Evolutionary conservation across 805 yeast species (phyloP), one percentile per base, ranked within the genome.

Genomic region (Yamadazyma phyllophila): DNA sequence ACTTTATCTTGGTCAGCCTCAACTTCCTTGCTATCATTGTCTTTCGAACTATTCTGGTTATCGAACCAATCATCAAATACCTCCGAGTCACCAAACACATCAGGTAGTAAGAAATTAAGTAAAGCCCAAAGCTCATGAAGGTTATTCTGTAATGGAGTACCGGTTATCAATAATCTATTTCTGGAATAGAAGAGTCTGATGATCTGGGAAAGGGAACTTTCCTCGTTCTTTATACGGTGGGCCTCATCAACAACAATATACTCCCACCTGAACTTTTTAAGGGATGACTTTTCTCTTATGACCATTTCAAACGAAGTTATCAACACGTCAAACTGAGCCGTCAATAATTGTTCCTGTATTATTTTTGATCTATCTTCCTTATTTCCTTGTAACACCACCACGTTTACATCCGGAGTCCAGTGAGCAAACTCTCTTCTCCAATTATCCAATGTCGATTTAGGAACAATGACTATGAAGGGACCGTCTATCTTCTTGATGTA

Each of bases 121-220:
- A 92, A 73, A 0, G 98, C 97, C 99, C 99, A 92, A 44, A 92
- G 73, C 65, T 94, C 99, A 65, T 94, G 99, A 45, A 92, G 69
- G 53, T 94, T 94, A 62, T 92, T 92, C 59, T 92, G 99, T 43
- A 92, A 68, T 0, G 99, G 99, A 0, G 99, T 92, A 53, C 99
- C 99, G 0, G 99, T 92, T 49, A 92, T 90, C 47, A 92, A 70
- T 37, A 92, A 67, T 49, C 99, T 74, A 62, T 88, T 88, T 47
- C 83, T 80, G 13, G 97, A 88, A 61, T 87, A 86, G 61, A 92
- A 90, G 20, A 90, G 65, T 52, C 98, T 79, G 48, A 94, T 91
- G 52, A 94, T 91, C 65, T 92, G 97, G 1, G 97, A 89, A 41
- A 92, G 72, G 32, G 94, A 83, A 53, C 95, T 84, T 59, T 88